Conservation (phyloP, 2,329 filamentous ascomycete species). For the Sphaerostilbella broomeana region DNA sequence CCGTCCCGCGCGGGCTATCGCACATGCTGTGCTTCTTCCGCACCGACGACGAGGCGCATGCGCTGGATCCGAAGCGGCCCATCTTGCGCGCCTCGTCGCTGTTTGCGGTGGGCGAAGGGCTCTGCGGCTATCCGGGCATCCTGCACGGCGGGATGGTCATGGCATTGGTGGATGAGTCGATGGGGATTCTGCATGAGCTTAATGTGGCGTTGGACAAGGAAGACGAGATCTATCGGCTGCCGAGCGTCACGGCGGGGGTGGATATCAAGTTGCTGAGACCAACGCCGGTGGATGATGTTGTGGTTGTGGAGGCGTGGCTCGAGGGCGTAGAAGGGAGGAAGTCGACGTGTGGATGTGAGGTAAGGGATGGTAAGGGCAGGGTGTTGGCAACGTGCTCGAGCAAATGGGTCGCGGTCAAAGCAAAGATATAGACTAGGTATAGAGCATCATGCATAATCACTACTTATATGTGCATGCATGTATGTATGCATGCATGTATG, state of each 20-base stretch:
- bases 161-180: conserved; percentile 32
- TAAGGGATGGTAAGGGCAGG: conserved; percentile 25
- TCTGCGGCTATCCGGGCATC: conserved; percentile 28
- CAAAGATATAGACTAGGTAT: conserved; percentile 22
- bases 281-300: conserved; percentile 23
- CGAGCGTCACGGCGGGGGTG: conserved; percentile 29
- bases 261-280: conserved; percentile 30
- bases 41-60: conserved; percentile 20
- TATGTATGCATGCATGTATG: no score
- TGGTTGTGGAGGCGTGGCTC: conserved; percentile 27
- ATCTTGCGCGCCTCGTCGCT: conserved; percentile 26
- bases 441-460: neutral
- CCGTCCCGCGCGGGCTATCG: conserved; percentile 20
- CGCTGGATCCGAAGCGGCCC: conserved; percentile 19
- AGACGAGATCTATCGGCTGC: conserved; percentile 21
- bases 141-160: conserved; percentile 32
- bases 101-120: conserved; percentile 27
- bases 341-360: conserved; percentile 23
- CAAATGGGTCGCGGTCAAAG: conserved; percentile 27
- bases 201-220: conserved; percentile 29
- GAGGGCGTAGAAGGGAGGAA: conserved; percentile 30
- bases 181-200: conserved; percentile 31
- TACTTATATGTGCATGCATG: no score
- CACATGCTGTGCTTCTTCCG: conserved; percentile 32
- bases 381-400: conserved; percentile 27